Conservation (phyloP, 768 basidiomycete genomes). For the Thelephora aurantiotincta region DNA sequence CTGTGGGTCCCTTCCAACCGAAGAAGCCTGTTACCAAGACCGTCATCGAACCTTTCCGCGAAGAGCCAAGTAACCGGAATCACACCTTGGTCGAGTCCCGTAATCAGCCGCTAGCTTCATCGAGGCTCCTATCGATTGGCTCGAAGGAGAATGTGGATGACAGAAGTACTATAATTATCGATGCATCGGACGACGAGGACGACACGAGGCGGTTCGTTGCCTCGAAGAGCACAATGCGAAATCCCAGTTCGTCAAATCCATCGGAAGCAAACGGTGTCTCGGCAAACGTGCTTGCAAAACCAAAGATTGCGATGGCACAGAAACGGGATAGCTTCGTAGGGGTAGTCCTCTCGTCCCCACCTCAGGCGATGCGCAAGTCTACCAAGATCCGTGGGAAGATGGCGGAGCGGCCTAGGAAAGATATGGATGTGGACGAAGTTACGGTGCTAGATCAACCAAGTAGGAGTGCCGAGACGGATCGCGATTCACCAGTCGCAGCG, state of each 20-base stretch:
- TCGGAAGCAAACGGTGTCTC: too few relatives aligned
- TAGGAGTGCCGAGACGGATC: slow-evolving; percentile 1
- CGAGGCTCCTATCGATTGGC: slow-evolving; percentile 17
- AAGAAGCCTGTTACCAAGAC: background rate
- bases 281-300: too few relatives aligned
- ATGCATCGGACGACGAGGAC: background rate
- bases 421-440: background rate
- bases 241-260: too few relatives aligned
- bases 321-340: too few relatives aligned
- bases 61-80: background rate
- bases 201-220: background rate
- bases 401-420: too few relatives aligned
- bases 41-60: background rate
- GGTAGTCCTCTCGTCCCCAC: too few relatives aligned
- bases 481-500: slow-evolving; percentile 2
- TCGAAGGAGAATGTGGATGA: slow-evolving; percentile 13
- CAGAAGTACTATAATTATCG: background rate
- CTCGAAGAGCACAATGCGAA: too few relatives aligned
- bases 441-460: background rate
- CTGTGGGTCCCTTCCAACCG: background rate
- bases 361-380: too few relatives aligned
- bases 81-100: background rate
- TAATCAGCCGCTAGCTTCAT: background rate
- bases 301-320: too few relatives aligned
- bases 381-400: too few relatives aligned